Conservation (phyloP, 2,329 filamentous ascomycete genomes). For the Diplodia corticola region DNA sequence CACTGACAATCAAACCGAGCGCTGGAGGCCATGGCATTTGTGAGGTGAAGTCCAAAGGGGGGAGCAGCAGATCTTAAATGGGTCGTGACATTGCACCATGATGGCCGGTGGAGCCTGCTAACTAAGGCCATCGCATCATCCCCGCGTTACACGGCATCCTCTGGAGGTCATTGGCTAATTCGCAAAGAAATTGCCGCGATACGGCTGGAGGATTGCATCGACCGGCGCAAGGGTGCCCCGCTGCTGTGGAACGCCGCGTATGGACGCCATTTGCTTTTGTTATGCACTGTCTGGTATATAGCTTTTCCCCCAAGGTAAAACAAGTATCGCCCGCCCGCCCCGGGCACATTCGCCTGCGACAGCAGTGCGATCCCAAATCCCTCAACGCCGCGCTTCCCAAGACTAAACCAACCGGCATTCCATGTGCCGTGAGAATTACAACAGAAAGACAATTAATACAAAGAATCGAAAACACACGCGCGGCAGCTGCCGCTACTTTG, state of each 20-base stretch:
- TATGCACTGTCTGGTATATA: not conserved
- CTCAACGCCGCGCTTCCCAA: slow-evolving; percentile 11
- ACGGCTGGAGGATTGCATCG: too few species aligned
- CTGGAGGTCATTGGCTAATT: too few species aligned
- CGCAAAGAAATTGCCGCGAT: not conserved
- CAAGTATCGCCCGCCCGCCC: not conserved
- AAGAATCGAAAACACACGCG: not conserved
- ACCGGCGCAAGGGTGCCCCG: not conserved
- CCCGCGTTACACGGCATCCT: not conserved
- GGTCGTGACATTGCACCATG: not conserved
- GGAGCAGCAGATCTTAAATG: not conserved
- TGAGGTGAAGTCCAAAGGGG: too few species aligned
- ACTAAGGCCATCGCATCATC: not conserved
- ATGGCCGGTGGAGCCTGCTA: not conserved
- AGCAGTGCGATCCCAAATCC: not conserved
- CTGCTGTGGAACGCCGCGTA: not conserved
- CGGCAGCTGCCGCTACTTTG: not conserved
- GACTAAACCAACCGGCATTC: not conserved
- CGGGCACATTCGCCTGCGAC: not conserved
- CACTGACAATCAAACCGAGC: not conserved
- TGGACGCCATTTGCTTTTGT: not conserved
- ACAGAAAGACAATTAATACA: not conserved
- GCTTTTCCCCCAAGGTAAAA: not conserved
- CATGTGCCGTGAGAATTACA: not conserved
- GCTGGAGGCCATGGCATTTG: too few species aligned